These are phyloP conservation scores for Halenospora varia DNA, from an alignment of 495 filamentous ascomycete genomes.

Conservation along the genomic window DNA sequence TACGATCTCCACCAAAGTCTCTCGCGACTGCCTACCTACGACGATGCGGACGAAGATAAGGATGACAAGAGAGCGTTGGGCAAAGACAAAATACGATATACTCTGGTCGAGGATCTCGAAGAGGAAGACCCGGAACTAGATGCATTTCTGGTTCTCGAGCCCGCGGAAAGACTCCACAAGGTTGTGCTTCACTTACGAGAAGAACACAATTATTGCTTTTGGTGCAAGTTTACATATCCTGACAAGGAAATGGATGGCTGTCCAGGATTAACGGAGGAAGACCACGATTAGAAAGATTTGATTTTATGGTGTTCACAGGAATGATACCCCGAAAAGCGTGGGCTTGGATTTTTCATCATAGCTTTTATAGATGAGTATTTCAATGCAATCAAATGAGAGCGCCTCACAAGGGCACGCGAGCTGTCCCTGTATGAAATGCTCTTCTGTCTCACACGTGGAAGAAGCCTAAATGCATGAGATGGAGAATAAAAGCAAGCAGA, in stretches of 20 bases:
- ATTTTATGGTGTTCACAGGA: conserved; percentile 12
- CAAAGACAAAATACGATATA: conserved; percentile 34
- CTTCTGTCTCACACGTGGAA: too few relatives aligned
- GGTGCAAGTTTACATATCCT: conserved; percentile 84
- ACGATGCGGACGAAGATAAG: conserved; percentile 47
- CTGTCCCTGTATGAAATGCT: too few relatives aligned
- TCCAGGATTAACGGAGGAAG: conserved; percentile 85
- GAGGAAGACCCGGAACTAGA: conserved; percentile 83
- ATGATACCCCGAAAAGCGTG: too few relatives aligned
- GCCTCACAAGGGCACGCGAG: too few relatives aligned
- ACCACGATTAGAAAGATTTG: conserved; percentile 62
- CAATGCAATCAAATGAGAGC: too few relatives aligned
- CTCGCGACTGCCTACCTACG: conserved; percentile 44
- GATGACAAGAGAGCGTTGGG: conserved; percentile 46
- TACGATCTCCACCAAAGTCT: conserved; percentile 65
- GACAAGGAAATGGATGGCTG: conserved; percentile 78
- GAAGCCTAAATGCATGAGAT: too few relatives aligned
- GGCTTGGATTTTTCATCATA: too few relatives aligned
- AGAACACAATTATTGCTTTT: conserved; percentile 84
- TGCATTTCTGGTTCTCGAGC: conserved; percentile 69
- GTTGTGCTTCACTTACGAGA: conserved; percentile 67
- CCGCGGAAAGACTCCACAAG: conserved; percentile 56
- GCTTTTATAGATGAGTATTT: too few relatives aligned
- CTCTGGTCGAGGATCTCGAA: conserved; percentile 65
- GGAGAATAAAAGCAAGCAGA: too few relatives aligned